Conservation (phyloP, 768 basidiomycete species). For the Pulveroboletus sp. region DNA sequence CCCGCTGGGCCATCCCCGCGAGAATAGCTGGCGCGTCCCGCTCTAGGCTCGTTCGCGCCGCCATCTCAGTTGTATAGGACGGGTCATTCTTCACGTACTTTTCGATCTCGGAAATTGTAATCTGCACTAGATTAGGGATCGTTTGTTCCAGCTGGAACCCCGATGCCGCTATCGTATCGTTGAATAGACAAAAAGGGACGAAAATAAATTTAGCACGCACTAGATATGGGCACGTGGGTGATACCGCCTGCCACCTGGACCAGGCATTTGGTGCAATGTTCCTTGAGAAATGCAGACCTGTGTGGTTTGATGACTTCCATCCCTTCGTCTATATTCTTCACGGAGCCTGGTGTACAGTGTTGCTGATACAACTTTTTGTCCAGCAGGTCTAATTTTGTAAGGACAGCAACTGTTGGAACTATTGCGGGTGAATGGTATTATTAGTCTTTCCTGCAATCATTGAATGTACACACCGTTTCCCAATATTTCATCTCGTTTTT, state of each 20-base stretch:
- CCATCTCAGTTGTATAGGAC: background rate
- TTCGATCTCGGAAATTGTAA: background rate
- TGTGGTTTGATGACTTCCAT: background rate
- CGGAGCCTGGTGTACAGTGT: background rate
- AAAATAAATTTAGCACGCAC: background rate
- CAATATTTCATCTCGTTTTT: too few relatives aligned
- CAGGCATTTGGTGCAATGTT: background rate
- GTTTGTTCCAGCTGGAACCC: background rate
- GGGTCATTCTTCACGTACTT: background rate
- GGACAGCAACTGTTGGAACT: constrained; percentile 1
- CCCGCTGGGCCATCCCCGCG: background rate
- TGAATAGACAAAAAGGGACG: background rate
- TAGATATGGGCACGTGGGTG: background rate
- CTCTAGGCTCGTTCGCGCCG: background rate
- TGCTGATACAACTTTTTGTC: background rate
- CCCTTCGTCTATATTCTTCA: background rate
- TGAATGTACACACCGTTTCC: too few relatives aligned
- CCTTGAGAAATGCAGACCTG: background rate
- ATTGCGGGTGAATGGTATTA: background rate
- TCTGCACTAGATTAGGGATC: background rate
- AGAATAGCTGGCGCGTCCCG: background rate
- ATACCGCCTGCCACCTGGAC: background rate
- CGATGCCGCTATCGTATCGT: background rate
- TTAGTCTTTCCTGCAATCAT: too few relatives aligned
- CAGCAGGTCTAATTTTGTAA: constrained; percentile 1